These are phyloP conservation scores for Porcisia deanei DNA, from an alignment of 208 protist species.

Conservation along the genomic window DNA sequence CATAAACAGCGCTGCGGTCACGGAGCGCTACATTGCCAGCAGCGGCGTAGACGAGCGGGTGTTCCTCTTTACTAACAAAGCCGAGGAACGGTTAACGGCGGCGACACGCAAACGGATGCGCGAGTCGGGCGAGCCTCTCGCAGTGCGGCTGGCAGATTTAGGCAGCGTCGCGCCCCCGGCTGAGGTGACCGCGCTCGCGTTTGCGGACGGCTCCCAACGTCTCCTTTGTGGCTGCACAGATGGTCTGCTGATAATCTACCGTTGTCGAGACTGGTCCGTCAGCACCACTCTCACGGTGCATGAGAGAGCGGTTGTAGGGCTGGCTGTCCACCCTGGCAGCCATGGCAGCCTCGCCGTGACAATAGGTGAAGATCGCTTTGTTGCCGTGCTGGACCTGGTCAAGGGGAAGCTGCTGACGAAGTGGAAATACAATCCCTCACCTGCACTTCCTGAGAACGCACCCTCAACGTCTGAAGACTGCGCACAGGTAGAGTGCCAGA, in stretches of 20 bases:
- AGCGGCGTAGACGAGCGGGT: conserved; percentile 75
- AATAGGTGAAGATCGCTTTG: conserved; percentile 52
- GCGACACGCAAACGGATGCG: conserved; percentile 29
- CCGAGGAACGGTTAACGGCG: conserved; percentile 33
- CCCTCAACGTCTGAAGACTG: background rate
- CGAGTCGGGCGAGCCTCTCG: conserved; percentile 39
- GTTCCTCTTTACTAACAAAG: conserved; percentile 82
- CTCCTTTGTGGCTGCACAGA: conserved; percentile 65
- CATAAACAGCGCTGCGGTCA: conserved; percentile 45
- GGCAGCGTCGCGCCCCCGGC: conserved; percentile 60
- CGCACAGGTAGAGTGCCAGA: background rate
- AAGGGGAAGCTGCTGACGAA: conserved; percentile 67
- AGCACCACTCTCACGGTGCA: conserved; percentile 49
- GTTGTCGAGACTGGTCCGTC: conserved; percentile 66
- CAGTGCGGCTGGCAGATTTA: conserved; percentile 61
- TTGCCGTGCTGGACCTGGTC: conserved; percentile 66
- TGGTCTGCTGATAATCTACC: conserved; percentile 65
- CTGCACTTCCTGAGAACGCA: background rate
- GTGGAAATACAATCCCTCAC: conserved; percentile 63
- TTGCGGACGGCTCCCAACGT: conserved; percentile 43
- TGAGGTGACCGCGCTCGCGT: conserved; percentile 47
- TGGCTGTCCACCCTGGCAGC: conserved; percentile 63
- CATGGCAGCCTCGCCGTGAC: conserved; percentile 54
- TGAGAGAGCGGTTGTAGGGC: conserved; percentile 39
- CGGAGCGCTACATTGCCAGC: conserved; percentile 56